These are phyloP conservation scores for Schizochytrium sp. DNA, from an alignment of 108 stramenopile species.

Conservation along the genomic window DNA sequence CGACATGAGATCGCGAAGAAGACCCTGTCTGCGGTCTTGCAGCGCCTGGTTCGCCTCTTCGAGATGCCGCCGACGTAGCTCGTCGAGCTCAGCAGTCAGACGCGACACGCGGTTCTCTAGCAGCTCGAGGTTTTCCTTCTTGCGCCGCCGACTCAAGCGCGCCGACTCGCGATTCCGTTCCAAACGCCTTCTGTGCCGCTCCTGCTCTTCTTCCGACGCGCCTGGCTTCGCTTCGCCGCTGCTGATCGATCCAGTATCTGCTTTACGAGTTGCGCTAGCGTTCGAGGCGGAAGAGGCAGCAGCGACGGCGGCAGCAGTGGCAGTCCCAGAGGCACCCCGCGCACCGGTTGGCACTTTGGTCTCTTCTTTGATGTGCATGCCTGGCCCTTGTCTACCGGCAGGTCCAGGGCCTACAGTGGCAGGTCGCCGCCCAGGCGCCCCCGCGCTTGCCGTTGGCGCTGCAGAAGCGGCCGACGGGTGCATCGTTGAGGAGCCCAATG, in stretches of 20 bases:
- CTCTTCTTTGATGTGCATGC: neutral
- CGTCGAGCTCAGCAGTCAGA: constrained; percentile 65
- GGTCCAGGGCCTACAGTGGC: too few relatives aligned
- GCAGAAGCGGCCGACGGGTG: too few relatives aligned
- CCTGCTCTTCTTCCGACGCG: neutral
- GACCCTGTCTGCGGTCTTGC: constrained; percentile 26
- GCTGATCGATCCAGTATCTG: neutral
- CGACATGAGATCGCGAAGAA: constrained; percentile 33
- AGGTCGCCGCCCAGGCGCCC: too few relatives aligned
- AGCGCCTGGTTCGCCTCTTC: constrained; percentile 40
- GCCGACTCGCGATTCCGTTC: constrained; percentile 90
- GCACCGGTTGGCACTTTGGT: neutral
- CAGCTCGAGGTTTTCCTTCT: constrained; percentile 89
- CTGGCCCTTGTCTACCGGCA: neutral
- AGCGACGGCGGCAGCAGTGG: neutral
- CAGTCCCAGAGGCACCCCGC: neutral
- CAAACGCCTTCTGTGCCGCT: constrained; percentile 68
- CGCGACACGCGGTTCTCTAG: constrained; percentile 66
- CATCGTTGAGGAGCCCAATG: too few relatives aligned
- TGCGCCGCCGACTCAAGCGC: constrained; percentile 68
- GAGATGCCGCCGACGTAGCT: constrained; percentile 62
- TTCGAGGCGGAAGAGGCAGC: neutral
- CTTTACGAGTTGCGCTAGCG: neutral
- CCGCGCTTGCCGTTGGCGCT: too few relatives aligned
- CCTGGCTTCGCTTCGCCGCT: neutral